Percentiles rank a stretch among this genome's conserved stretches.
Evolutionary conservation across 768 basidiomycete species (phyloP).

Genomic region (Boletus subparvulus): DNA sequence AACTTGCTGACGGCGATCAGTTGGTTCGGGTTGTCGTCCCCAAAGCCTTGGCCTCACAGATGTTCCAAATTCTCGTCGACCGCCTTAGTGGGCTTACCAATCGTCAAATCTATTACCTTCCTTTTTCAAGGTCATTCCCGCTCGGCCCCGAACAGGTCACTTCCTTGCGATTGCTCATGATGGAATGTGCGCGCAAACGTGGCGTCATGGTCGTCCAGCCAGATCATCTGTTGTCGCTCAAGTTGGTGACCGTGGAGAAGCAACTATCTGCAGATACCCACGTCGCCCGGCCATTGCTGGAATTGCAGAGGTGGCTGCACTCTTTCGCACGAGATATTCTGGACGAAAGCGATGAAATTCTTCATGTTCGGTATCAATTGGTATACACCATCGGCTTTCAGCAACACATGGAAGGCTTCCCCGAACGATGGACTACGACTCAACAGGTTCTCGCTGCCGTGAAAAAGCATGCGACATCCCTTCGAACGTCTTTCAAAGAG

Average conservation of each 20-base stretch:
- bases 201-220: slow-evolving; percentile 50
- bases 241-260: slow-evolving; percentile 42
- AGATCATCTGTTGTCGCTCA: slow-evolving; percentile 20
- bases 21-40: slow-evolving; percentile 49
- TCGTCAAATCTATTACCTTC: slow-evolving; percentile 44
- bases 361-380: slow-evolving; percentile 28
- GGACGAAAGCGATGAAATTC: slow-evolving; percentile 27
- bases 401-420: slow-evolving; percentile 28
- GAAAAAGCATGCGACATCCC: neutral
- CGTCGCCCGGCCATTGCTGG: slow-evolving; percentile 10
- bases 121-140: slow-evolving; percentile 43
- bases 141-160: slow-evolving; percentile 14
- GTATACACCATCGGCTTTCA: slow-evolving; percentile 33
- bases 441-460: slow-evolving; percentile 28
- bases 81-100: slow-evolving; percentile 44
- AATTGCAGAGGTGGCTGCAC: slow-evolving; percentile 23
- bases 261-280: slow-evolving; percentile 7
- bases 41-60: slow-evolving; percentile 45
- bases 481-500: neutral
- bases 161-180: slow-evolving; percentile 30
- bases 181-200: slow-evolving; percentile 35
- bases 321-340: slow-evolving; percentile 19
- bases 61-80: slow-evolving; percentile 45
- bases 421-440: slow-evolving; percentile 32
- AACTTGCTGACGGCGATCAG: slow-evolving; percentile 42